phyloP scores from a whole-genome alignment of 768 basidiomycete species.

The Lenzites betulinus region DNA sequence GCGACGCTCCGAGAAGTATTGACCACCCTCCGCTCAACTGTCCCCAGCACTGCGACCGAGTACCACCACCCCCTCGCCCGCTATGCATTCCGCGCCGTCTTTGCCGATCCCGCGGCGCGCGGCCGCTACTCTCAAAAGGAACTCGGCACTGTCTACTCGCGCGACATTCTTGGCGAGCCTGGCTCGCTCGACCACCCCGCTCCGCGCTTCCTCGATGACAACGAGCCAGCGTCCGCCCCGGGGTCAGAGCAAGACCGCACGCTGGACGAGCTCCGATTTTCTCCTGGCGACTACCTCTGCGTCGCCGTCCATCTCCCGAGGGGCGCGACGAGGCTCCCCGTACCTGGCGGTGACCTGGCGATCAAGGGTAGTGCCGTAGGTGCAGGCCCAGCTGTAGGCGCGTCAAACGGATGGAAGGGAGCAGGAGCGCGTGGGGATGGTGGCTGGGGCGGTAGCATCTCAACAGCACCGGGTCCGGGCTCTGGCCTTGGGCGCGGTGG shows the following conservation, averaged over 20 bases:
- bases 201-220: slow-evolving; percentile 60
- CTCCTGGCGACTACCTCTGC: slow-evolving; percentile 79
- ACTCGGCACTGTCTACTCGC: slow-evolving; percentile 78
- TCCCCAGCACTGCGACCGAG: slow-evolving; percentile 67
- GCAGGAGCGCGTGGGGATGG: slow-evolving; percentile 40
- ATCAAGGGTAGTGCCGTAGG: slow-evolving; percentile 51
- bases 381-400: slow-evolving; percentile 38
- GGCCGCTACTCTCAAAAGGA: slow-evolving; percentile 78
- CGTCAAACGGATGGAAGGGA: slow-evolving; percentile 39
- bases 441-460: slow-evolving; percentile 49
- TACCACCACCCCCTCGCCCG: slow-evolving; percentile 81
- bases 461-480: slow-evolving; percentile 35
- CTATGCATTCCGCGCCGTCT: slow-evolving; percentile 79
- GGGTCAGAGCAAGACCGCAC: slow-evolving; percentile 52
- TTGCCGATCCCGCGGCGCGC: slow-evolving; percentile 70
- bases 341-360: slow-evolving; percentile 49
- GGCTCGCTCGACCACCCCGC: slow-evolving; percentile 60
- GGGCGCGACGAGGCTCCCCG: slow-evolving; percentile 44
- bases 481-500: slow-evolving; percentile 54
- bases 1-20: slow-evolving; percentile 79
- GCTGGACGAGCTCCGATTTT: slow-evolving; percentile 76
- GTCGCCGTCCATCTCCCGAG: slow-evolving; percentile 78
- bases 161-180: slow-evolving; percentile 83
- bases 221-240: slow-evolving; percentile 27
- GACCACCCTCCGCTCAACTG: slow-evolving; percentile 71